Conservation (phyloP, 176 grass and related monocot species). For the Paspalum notatum region DNA sequence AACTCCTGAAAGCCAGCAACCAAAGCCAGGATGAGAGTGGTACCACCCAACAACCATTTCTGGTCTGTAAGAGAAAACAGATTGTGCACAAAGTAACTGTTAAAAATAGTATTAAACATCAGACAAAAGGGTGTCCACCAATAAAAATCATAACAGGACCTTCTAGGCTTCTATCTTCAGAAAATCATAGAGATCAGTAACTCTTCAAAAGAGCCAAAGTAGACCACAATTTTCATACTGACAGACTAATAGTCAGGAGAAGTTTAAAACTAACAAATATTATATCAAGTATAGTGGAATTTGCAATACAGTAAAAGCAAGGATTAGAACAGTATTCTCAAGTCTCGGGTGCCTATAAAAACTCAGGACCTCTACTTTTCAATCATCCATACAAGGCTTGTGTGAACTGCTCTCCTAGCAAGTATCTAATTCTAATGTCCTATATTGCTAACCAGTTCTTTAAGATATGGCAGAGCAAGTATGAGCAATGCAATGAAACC, state of each 20-base stretch:
- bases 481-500: background rate
- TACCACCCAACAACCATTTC: slow-evolving; percentile 99
- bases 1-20: slow-evolving; percentile 94
- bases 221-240: background rate
- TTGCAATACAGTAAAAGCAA: background rate
- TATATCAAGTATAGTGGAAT: background rate
- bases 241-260: background rate
- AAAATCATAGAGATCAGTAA: background rate
- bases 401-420: background rate
- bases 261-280: background rate
- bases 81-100: background rate
- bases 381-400: background rate
- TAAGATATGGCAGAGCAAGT: background rate
- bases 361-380: background rate
- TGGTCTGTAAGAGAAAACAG: slow-evolving; percentile 57
- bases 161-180: background rate
- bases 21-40: slow-evolving; percentile 97
- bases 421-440: background rate
- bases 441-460: background rate
- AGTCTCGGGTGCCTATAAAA: background rate
- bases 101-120: slow-evolving; percentile 20
- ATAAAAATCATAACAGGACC: background rate
- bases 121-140: background rate
- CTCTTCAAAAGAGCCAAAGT: background rate
- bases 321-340: background rate